Evolutionary conservation across 2,329 filamentous ascomycete species (phyloP).

Genomic region (Hypoxylon sp.): DNA sequence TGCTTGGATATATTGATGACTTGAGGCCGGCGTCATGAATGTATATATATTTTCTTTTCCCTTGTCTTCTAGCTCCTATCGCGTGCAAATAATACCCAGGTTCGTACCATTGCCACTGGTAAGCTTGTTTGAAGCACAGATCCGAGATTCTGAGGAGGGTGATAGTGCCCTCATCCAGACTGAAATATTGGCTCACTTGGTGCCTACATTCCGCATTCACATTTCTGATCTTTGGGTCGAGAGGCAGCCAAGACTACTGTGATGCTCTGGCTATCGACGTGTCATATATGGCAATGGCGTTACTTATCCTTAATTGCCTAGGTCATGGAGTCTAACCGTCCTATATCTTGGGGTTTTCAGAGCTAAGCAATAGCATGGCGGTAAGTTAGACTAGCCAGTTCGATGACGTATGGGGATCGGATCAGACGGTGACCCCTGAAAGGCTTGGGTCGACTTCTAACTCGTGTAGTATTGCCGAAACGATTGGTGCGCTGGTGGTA

Average conservation of each 20-base stretch:
- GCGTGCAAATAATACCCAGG: slow-evolving; percentile 4
- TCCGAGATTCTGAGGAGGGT: not conserved
- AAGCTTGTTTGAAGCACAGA: not conserved
- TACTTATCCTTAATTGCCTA: too few relatives aligned
- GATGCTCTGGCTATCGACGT: too few relatives aligned
- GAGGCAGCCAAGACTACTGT: not conserved
- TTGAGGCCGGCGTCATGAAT: slow-evolving; percentile 35
- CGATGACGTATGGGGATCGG: not conserved
- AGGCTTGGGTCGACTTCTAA: not conserved
- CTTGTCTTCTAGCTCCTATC: not conserved
- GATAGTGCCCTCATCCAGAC: not conserved
- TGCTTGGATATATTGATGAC: slow-evolving; percentile 50
- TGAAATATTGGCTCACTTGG: not conserved
- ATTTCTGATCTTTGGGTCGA: not conserved
- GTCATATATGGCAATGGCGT: too few relatives aligned
- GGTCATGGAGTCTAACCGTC: too few relatives aligned
- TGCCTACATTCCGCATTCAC: not conserved
- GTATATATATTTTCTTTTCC: slow-evolving; percentile 15
- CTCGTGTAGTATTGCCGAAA: not conserved
- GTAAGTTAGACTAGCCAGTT: not conserved
- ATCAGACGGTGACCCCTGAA: not conserved
- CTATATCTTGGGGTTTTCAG: too few relatives aligned
- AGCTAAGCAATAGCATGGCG: not conserved
- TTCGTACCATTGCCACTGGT: not conserved
- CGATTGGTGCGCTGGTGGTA: not conserved